phyloP scores from a whole-genome alignment of 345 rosid species.

The Syzygium oleosum region DNA sequence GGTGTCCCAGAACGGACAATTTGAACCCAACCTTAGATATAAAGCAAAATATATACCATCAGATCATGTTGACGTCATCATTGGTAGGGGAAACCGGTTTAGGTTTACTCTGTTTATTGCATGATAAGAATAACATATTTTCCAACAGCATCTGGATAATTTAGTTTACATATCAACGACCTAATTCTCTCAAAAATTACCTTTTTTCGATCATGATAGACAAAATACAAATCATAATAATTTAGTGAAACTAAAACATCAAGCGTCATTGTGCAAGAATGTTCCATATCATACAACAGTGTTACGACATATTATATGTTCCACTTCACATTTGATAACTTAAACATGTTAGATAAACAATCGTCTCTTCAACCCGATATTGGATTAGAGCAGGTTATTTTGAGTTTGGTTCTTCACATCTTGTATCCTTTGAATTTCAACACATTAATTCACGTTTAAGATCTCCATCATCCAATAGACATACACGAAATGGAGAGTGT shows the following conservation, averaged over 20 bases:
- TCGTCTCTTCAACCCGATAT: neutral
- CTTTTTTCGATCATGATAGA: neutral
- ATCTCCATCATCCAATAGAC: neutral
- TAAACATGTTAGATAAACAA: neutral
- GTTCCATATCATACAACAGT: neutral
- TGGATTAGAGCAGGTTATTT: too few relatives aligned
- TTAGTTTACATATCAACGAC: neutral
- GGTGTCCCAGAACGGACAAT: constrained; percentile 12
- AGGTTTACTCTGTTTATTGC: neutral
- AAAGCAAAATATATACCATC: neutral
- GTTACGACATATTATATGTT: neutral
- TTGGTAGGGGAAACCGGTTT: neutral
- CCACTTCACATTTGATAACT: neutral
- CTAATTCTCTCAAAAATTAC: neutral
- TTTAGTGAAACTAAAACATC: neutral
- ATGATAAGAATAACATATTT: neutral
- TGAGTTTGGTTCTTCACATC: neutral
- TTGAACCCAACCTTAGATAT: constrained; percentile 12
- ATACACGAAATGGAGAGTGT: neutral
- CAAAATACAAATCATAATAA: neutral
- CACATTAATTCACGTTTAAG: neutral
- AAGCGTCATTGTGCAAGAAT: neutral
- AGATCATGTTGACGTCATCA: neutral
- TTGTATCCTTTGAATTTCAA: neutral
- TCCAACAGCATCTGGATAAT: neutral